Conservation (phyloP, 1,284 basidiomycete genomes). For the Baeospora myosura region DNA sequence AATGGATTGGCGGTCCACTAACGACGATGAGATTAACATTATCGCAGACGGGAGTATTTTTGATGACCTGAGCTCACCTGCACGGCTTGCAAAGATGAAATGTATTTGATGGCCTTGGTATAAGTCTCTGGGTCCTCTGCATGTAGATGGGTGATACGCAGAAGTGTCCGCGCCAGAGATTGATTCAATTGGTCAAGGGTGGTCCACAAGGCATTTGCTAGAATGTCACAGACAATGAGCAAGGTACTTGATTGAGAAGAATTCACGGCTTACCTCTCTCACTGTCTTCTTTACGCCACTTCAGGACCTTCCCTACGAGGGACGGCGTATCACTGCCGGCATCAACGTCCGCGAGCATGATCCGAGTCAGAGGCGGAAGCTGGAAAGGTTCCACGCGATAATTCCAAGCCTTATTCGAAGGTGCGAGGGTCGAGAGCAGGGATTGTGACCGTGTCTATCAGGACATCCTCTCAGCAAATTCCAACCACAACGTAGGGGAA, state of each 20-base stretch:
- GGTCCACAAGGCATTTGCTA: slow-evolving; percentile 71
- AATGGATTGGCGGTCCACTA: slow-evolving; percentile 56
- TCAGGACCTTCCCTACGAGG: slow-evolving; percentile 81
- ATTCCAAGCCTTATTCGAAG: slow-evolving; percentile 60
- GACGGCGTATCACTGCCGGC: slow-evolving; percentile 91
- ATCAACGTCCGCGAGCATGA: slow-evolving; percentile 89
- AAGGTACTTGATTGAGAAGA: slow-evolving; percentile 2
- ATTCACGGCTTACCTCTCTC: slow-evolving; percentile 41
- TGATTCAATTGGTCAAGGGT: slow-evolving; percentile 57
- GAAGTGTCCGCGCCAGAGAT: slow-evolving; percentile 44
- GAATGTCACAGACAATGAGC: slow-evolving; percentile 5
- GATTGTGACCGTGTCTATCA: slow-evolving; percentile 15
- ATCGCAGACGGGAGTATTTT: too few relatives aligned
- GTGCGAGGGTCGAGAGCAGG: slow-evolving; percentile 47
- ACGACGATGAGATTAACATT: too few relatives aligned
- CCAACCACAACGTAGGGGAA: slow-evolving; percentile 3
- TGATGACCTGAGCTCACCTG: slow-evolving; percentile 49
- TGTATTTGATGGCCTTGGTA: slow-evolving; percentile 47
- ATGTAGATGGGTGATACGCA: slow-evolving; percentile 42
- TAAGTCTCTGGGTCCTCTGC: slow-evolving; percentile 42
- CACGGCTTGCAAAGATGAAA: slow-evolving; percentile 48
- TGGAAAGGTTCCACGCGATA: slow-evolving; percentile 61
- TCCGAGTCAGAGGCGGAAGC: slow-evolving; percentile 72
- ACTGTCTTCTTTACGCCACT: slow-evolving; percentile 69
- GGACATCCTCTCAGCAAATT: slow-evolving; percentile 7